Evolutionary conservation across 352 stramenopile species (phyloP).

Genomic region (Globisporangium alternatum): DNA sequence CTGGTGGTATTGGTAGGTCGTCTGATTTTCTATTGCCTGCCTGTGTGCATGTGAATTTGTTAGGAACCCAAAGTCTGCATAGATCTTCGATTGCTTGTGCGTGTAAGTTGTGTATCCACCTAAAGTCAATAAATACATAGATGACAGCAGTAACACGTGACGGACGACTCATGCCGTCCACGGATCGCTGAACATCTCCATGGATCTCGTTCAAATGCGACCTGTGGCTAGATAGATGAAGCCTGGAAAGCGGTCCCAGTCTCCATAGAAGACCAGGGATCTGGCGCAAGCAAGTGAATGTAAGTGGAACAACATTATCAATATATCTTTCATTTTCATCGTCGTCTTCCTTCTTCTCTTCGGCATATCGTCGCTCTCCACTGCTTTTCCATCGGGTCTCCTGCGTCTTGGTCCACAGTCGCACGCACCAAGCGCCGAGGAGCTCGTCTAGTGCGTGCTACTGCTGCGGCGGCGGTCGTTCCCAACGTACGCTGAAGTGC

Average conservation of each 20-base stretch:
- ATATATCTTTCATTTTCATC: slow-evolving; percentile 12
- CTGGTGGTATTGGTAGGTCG: not conserved
- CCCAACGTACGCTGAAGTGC: not conserved
- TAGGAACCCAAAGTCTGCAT: not conserved
- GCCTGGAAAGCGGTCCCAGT: not conserved
- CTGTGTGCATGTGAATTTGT: not conserved
- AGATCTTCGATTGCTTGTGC: not conserved
- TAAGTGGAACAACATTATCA: slow-evolving; percentile 4
- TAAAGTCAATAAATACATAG: slow-evolving; percentile 11
- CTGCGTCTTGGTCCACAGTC: not conserved
- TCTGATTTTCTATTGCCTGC: not conserved
- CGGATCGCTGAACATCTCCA: not conserved
- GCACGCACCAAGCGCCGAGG: not conserved
- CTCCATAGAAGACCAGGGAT: not conserved
- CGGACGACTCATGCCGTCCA: not conserved
- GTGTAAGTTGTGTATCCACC: not conserved
- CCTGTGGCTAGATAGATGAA: too few relatives aligned
- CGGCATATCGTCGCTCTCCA: not conserved
- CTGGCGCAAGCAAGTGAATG: not conserved
- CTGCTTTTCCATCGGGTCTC: not conserved
- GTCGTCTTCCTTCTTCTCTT: slow-evolving; percentile 2
- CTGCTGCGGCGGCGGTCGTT: not conserved
- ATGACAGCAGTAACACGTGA: not conserved
- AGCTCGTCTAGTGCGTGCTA: not conserved
- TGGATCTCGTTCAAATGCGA: not conserved